A percentile compares a stretch with the other conserved stretches of the same genome.
Evolutionary conservation across 2,329 filamentous ascomycete genomes (phyloP).

Genomic region (Botrytis byssoidea): DNA sequence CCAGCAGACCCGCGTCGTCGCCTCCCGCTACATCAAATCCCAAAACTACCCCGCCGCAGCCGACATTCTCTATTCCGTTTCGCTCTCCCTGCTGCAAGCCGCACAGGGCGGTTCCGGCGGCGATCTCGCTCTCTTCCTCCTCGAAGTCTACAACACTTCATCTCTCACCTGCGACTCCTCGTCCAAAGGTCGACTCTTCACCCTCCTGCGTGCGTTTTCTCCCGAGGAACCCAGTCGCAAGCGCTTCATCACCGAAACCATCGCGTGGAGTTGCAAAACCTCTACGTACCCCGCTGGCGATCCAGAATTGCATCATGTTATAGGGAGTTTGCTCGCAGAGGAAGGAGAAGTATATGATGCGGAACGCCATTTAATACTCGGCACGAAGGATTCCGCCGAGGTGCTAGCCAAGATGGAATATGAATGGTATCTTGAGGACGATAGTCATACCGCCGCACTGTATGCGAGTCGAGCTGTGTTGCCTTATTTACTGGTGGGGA

Average conservation of each 20-base stretch:
- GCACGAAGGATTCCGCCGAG: slow-evolving; percentile 83
- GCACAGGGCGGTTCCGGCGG: slow-evolving; percentile 93
- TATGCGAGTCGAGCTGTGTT: slow-evolving; percentile 86
- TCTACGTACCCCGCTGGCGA: slow-evolving; percentile 85
- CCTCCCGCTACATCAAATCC: slow-evolving; percentile 87
- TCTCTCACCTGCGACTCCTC: slow-evolving; percentile 73
- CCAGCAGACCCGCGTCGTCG: slow-evolving; percentile 95
- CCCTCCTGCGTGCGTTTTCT: slow-evolving; percentile 77
- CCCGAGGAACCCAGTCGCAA: slow-evolving; percentile 85
- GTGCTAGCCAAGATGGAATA: slow-evolving; percentile 83
- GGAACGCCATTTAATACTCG: slow-evolving; percentile 83
- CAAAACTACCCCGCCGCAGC: slow-evolving; percentile 81
- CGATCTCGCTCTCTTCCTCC: slow-evolving; percentile 80
- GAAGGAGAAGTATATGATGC: slow-evolving; percentile 92
- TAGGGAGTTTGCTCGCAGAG: slow-evolving; percentile 83
- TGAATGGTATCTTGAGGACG: slow-evolving; percentile 87
- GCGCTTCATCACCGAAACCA: slow-evolving; percentile 84
- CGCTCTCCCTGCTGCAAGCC: slow-evolving; percentile 80
- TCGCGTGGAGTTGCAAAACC: slow-evolving; percentile 59
- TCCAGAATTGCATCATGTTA: slow-evolving; percentile 90
- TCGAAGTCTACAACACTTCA: slow-evolving; percentile 89
- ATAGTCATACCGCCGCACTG: slow-evolving; percentile 79
- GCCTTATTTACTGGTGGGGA: slow-evolving; percentile 87
- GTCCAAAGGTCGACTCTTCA: slow-evolving; percentile 72
- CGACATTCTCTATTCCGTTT: slow-evolving; percentile 81